A percentile compares a stretch with the other conserved stretches of the same genome.
Conservation (phyloP, 768 basidiomycete genomes). For the Lentinula boryana region DNA sequence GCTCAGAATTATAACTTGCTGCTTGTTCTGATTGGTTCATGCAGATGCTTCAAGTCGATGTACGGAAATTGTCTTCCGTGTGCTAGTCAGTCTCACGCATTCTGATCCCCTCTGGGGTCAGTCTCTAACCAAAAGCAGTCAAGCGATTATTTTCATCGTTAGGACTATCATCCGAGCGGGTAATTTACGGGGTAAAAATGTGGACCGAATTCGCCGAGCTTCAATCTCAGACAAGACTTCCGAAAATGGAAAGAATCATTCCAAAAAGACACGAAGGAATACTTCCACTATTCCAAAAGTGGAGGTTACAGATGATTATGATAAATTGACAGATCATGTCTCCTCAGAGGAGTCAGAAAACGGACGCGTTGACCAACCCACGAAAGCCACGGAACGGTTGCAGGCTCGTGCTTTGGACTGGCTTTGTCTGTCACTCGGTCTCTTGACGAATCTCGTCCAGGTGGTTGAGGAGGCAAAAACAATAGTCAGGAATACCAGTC, state of each 20-base stretch:
- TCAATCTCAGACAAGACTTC: slow-evolving; percentile 3
- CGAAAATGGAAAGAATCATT: slow-evolving; percentile 14
- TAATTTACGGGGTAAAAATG: slow-evolving; percentile 9
- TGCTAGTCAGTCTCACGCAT: slow-evolving; percentile 70
- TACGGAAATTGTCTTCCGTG: slow-evolving; percentile 52
- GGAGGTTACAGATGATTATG: slow-evolving; percentile 8
- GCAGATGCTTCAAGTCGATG: slow-evolving; percentile 34
- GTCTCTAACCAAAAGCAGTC: slow-evolving; percentile 40
- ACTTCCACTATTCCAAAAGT: background rate
- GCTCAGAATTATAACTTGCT: background rate
- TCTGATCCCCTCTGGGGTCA: slow-evolving; percentile 50
- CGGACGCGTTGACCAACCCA: background rate
- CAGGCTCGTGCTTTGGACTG: slow-evolving; percentile 52
- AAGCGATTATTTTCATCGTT: slow-evolving; percentile 40
- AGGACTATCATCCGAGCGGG: slow-evolving; percentile 40
- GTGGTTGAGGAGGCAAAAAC: slow-evolving; percentile 40
- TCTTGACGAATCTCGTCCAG: slow-evolving; percentile 75
- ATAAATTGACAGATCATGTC: slow-evolving; percentile 14
- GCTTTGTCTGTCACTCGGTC: slow-evolving; percentile 67
- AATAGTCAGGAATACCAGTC: slow-evolving; percentile 43
- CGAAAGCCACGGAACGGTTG: background rate
- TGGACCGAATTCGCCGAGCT: slow-evolving; percentile 1
- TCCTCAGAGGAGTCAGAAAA: background rate
- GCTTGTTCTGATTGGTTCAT: background rate
- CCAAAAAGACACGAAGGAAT: slow-evolving; percentile 1